These are phyloP conservation scores for Fomitiporia mediterranea DNA, from an alignment of 1,284 basidiomycete species.

Conservation along the genomic window DNA sequence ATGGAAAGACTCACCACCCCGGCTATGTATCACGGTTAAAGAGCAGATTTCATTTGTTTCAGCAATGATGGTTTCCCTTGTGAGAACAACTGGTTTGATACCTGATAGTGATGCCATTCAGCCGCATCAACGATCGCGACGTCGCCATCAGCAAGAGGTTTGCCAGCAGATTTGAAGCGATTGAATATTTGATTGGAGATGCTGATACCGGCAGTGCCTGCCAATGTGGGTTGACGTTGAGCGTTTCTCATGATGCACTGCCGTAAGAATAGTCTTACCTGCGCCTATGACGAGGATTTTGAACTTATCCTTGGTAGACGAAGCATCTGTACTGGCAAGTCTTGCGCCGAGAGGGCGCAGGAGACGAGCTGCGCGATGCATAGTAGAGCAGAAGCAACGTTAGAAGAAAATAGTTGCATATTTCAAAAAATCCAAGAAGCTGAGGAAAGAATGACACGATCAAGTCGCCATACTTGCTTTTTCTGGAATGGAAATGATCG, in stretches of 20 bases:
- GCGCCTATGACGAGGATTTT: conserved; percentile 64
- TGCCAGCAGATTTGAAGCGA: conserved; percentile 67
- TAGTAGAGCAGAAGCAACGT: conserved; percentile 1
- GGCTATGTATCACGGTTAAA: conserved; percentile 42
- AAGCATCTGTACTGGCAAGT: conserved; percentile 36
- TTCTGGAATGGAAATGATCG: conserved; percentile 3
- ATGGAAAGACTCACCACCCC: conserved; percentile 55
- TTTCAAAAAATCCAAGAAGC: not conserved
- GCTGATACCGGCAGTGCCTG: conserved; percentile 75
- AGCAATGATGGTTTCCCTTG: not conserved
- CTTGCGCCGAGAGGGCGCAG: conserved; percentile 24
- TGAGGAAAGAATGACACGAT: conserved; percentile 1
- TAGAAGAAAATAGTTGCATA: not conserved
- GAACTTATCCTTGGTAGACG: conserved; percentile 40
- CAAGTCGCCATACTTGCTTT: conserved; percentile 1
- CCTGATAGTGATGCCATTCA: conserved; percentile 76
- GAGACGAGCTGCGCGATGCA: conserved; percentile 3
- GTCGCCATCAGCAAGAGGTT: conserved; percentile 66
- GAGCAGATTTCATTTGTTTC: not conserved
- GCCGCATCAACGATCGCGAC: conserved; percentile 81
- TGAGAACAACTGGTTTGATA: conserved; percentile 28
- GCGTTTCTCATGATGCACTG: not conserved
- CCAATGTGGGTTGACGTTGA: too few relatives aligned
- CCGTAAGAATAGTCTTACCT: conserved; percentile 37
- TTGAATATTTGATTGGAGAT: conserved; percentile 83